Evolutionary conservation across 2,329 filamentous ascomycete genomes (phyloP).

Genomic region (Tolypocladium pustulatum): DNA sequence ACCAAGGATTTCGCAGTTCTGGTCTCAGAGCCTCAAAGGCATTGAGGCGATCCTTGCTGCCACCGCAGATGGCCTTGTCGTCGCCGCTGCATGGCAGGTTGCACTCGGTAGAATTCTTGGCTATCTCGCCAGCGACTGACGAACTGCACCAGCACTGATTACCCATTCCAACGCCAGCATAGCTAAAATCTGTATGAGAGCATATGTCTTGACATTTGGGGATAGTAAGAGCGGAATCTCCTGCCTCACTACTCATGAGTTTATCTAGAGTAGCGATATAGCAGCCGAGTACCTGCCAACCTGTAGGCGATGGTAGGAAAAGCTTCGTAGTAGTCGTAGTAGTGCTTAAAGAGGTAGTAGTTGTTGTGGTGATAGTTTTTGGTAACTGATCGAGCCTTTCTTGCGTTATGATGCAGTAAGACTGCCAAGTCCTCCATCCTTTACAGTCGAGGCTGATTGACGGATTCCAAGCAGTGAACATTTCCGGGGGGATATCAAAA

Average conservation of each 20-base stretch:
- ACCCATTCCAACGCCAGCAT: neutral
- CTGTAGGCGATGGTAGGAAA: neutral
- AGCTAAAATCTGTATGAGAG: neutral
- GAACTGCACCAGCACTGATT: neutral
- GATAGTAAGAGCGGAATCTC: neutral
- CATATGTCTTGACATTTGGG: neutral
- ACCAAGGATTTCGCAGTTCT: neutral
- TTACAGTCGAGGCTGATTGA: neutral
- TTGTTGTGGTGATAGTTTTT: neutral
- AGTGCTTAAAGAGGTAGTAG: neutral
- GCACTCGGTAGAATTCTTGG: neutral
- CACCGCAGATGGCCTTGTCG: neutral
- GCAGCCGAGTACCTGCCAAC: neutral
- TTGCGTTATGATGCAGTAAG: neutral
- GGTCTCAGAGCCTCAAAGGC: neutral
- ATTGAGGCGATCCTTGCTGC: neutral
- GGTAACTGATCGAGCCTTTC: neutral
- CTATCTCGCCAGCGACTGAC: neutral
- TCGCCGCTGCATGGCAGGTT: neutral
- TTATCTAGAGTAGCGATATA: neutral
- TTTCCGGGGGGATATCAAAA: neutral
- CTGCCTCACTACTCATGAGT: neutral
- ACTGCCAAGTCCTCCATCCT: neutral
- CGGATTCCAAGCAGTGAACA: neutral
- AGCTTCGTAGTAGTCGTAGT: neutral